These are phyloP conservation scores for Fagopyrum homotropicum DNA, from an alignment of 148 eudicot genomes.

Conservation along the genomic window DNA sequence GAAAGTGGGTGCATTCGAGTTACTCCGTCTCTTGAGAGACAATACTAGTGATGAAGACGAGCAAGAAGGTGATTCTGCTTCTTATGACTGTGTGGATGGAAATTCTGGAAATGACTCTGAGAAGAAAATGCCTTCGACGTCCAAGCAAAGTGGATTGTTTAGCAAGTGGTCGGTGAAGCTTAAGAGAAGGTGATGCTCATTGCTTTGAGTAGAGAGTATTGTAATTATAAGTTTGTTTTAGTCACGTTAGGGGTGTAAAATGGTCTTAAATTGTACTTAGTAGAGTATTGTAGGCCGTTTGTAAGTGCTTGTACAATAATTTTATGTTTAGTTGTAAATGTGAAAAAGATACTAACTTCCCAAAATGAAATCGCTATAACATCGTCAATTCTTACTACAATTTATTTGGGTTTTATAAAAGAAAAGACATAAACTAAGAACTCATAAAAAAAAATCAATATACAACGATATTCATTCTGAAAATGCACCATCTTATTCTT, in stretches of 20 bases:
- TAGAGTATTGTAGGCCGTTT: neutral
- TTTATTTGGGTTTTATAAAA: no score
- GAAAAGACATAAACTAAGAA: no score
- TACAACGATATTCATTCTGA: no score
- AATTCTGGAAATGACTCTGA: neutral
- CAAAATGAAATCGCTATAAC: no score
- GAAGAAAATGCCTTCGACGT: neutral
- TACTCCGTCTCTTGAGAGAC: constrained; percentile 43
- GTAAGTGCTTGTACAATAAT: neutral
- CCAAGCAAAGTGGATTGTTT: neutral
- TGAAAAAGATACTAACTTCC: no score
- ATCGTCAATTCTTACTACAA: no score
- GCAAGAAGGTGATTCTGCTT: neutral
- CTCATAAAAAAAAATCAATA: no score
- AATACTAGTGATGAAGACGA: neutral
- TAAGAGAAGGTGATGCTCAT: neutral
- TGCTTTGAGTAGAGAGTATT: neutral
- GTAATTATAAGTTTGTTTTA: neutral
- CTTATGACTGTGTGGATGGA: neutral
- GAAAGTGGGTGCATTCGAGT: constrained; percentile 44
- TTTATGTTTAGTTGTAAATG: no score
- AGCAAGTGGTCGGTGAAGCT: neutral
- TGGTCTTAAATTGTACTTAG: neutral
- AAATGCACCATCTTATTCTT: no score
- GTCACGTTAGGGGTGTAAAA: neutral